A percentile compares a stretch with the other conserved stretches of the same genome.
Evolutionary conservation across 345 rosid genomes (phyloP).

Genomic region (Aethionema arabicum): DNA sequence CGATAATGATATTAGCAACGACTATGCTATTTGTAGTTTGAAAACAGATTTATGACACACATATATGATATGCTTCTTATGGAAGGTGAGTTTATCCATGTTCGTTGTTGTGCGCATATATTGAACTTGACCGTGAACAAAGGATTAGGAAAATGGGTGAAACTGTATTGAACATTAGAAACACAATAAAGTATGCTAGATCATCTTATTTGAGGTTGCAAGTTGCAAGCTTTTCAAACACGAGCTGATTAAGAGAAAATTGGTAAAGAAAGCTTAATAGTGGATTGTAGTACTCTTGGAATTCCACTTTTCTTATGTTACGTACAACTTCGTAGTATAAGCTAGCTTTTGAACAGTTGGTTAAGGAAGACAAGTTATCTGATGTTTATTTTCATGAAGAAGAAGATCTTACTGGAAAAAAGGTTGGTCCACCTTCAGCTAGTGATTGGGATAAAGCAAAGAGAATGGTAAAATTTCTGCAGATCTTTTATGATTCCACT

Average conservation of each 20-base stretch:
- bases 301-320: background rate
- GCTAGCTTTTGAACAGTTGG: background rate
- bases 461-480: background rate
- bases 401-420: background rate
- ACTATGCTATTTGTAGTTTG: too few species aligned
- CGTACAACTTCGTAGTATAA: background rate
- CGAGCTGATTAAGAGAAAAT: background rate
- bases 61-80: background rate
- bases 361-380: background rate
- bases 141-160: background rate
- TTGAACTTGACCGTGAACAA: background rate
- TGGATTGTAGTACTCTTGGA: constrained; percentile 7
- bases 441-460: background rate
- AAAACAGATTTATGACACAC: too few species aligned
- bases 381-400: constrained; percentile 1
- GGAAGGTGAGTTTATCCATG: background rate
- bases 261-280: background rate
- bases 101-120: constrained; percentile 8
- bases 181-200: background rate
- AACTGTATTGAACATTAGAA: background rate
- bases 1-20: too few species aligned
- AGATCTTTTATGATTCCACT: background rate
- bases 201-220: background rate
- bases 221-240: background rate
- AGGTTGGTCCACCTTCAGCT: background rate